These are phyloP conservation scores for Aspergillus saccharolyticus DNA, from an alignment of 495 filamentous ascomycete species.

Conservation along the genomic window DNA sequence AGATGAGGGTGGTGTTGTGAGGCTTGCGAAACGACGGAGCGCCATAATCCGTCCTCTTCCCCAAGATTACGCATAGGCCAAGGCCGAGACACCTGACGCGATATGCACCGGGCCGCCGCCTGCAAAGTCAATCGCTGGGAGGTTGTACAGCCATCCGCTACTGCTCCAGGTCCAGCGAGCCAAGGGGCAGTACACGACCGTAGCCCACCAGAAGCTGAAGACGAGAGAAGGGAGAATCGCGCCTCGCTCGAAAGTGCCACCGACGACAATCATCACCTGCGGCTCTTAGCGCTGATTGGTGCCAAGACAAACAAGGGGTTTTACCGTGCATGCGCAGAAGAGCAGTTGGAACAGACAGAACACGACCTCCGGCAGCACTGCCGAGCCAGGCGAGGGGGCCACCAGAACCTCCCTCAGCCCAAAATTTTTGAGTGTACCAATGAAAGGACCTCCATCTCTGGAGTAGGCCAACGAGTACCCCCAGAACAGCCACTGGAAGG, in stretches of 20 bases:
- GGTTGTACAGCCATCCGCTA: slow-evolving; percentile 53
- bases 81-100: slow-evolving; percentile 47
- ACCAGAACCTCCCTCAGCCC: slow-evolving; percentile 48
- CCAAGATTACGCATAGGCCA: slow-evolving; percentile 55
- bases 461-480: slow-evolving; percentile 53
- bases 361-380: slow-evolving; percentile 50
- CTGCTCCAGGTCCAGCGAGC: slow-evolving; percentile 60
- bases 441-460: slow-evolving; percentile 46
- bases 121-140: slow-evolving; percentile 52
- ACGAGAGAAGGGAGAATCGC: slow-evolving; percentile 51
- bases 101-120: slow-evolving; percentile 56
- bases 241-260: slow-evolving; percentile 52
- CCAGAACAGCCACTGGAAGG: slow-evolving; percentile 57
- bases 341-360: slow-evolving; percentile 55
- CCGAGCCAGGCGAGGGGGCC: slow-evolving; percentile 45
- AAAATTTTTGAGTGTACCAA: slow-evolving; percentile 50
- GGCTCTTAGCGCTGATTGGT: slow-evolving; percentile 4
- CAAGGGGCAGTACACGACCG: slow-evolving; percentile 55
- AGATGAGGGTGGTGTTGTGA: slow-evolving; percentile 53
- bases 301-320: neutral
- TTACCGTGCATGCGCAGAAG: slow-evolving; percentile 53
- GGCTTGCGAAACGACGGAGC: slow-evolving; percentile 42
- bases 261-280: slow-evolving; percentile 47
- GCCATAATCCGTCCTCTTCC: slow-evolving; percentile 45
- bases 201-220: slow-evolving; percentile 56